These are phyloP conservation scores for Colletotrichum destructivum DNA, from an alignment of 2,329 filamentous ascomycete genomes.

Conservation along the genomic window DNA sequence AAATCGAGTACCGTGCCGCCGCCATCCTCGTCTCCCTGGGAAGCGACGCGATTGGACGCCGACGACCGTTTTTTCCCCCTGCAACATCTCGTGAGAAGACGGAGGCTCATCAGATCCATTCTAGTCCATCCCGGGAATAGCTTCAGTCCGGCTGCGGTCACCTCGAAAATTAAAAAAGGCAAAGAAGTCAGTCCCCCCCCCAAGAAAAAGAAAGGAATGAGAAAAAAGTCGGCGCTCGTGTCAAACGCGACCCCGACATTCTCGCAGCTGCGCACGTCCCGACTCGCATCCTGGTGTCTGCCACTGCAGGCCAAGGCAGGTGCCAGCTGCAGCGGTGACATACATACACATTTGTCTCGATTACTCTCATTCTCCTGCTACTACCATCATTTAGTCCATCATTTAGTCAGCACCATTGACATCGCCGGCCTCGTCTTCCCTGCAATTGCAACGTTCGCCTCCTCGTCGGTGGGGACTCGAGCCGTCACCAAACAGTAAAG, in stretches of 20 bases:
- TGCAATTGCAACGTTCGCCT: no score
- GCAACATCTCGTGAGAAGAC: background rate
- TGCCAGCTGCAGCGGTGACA: background rate
- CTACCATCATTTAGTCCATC: background rate
- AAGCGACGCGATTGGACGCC: conserved; percentile 24
- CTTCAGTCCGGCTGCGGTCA: background rate
- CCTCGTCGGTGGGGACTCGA: conserved; percentile 1
- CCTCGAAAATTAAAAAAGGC: background rate
- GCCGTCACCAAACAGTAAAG: background rate
- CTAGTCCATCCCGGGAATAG: conserved; percentile 27
- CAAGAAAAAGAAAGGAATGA: background rate
- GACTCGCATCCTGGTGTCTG: background rate
- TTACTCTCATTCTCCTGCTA: background rate
- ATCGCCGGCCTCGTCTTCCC: background rate
- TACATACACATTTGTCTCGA: no score
- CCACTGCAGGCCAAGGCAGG: background rate
- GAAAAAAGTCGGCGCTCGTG: conserved; percentile 21
- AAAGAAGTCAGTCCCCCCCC: background rate
- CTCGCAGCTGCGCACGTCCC: background rate
- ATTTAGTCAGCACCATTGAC: background rate
- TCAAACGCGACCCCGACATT: conserved; percentile 23
- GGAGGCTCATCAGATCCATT: background rate
- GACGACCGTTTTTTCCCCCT: background rate
- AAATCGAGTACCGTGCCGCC: background rate
- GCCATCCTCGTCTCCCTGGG: background rate